Evolutionary conservation across 2,329 filamentous ascomycete genomes (phyloP).

Genomic region (Cladorrhinum sp.): DNA sequence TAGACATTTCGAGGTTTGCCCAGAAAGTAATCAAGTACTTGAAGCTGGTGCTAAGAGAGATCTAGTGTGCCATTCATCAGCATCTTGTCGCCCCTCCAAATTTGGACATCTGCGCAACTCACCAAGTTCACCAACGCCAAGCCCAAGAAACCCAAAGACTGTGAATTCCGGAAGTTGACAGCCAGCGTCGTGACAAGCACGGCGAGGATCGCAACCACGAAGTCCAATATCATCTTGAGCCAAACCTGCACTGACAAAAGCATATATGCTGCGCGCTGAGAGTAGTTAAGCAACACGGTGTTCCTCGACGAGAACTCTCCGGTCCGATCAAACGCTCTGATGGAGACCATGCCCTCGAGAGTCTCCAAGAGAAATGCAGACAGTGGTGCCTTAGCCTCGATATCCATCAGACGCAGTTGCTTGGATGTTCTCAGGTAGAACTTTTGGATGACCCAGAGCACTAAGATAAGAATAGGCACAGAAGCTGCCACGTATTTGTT

Average conservation of each 20-base stretch:
- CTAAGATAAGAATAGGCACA: slow-evolving; percentile 8
- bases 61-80: background rate
- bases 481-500: slow-evolving; percentile 12
- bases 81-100: background rate
- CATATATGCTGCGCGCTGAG: slow-evolving; percentile 11
- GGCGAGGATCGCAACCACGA: slow-evolving; percentile 23
- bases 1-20: slow-evolving; percentile 15
- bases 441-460: slow-evolving; percentile 40
- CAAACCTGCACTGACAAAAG: slow-evolving; percentile 9
- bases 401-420: slow-evolving; percentile 52
- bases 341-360: slow-evolving; percentile 6
- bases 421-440: slow-evolving; percentile 55
- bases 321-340: slow-evolving; percentile 13
- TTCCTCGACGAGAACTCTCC: slow-evolving; percentile 10
- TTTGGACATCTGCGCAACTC: background rate
- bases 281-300: slow-evolving; percentile 12
- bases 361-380: slow-evolving; percentile 8
- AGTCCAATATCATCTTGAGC: slow-evolving; percentile 33
- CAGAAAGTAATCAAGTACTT: slow-evolving; percentile 16
- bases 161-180: slow-evolving; percentile 7
- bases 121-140: slow-evolving; percentile 19
- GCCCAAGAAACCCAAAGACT: slow-evolving; percentile 16
- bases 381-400: slow-evolving; percentile 49
- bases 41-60: slow-evolving; percentile 14
- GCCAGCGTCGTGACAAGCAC: slow-evolving; percentile 15